phyloP scores from a whole-genome alignment of 164 flowering plant species.

The Nymphaea colorata region DNA sequence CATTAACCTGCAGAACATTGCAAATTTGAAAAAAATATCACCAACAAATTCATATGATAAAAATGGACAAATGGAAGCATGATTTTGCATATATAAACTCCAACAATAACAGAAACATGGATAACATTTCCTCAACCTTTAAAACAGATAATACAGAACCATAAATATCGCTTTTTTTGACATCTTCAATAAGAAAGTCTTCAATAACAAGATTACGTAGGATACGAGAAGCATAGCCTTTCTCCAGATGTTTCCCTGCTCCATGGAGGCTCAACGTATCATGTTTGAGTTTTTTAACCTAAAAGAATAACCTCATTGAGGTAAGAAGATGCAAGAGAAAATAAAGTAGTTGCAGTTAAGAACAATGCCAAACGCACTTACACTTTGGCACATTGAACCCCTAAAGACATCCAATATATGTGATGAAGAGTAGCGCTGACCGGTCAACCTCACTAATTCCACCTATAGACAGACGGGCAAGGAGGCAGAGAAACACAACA shows the following conservation, averaged over 20 bases:
- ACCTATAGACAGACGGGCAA: slow-evolving; percentile 26
- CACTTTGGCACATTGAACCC: slow-evolving; percentile 80
- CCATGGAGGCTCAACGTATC: slow-evolving; percentile 62
- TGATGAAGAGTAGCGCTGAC: slow-evolving; percentile 68
- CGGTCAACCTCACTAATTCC: slow-evolving; percentile 60
- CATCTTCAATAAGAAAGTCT: slow-evolving; percentile 76
- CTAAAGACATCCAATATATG: slow-evolving; percentile 89
- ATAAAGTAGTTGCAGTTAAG: background rate
- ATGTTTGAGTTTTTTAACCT: slow-evolving; percentile 87
- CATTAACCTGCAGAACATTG: slow-evolving; percentile 51
- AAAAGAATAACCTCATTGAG: background rate
- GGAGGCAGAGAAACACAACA: slow-evolving; percentile 1
- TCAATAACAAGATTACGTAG: slow-evolving; percentile 76
- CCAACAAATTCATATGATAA: background rate
- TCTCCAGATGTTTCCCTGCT: slow-evolving; percentile 72
- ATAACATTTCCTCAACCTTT: slow-evolving; percentile 35
- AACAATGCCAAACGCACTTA: slow-evolving; percentile 18
- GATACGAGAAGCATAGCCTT: slow-evolving; percentile 82
- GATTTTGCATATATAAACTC: background rate
- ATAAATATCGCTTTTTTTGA: slow-evolving; percentile 81
- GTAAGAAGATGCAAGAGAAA: background rate
- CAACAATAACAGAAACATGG: background rate
- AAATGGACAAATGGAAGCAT: no score
- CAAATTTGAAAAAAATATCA: background rate
- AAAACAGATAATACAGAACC: slow-evolving; percentile 83